A percentile compares a stretch with the other conserved stretches of the same genome.
These are phyloP conservation scores for Kwoniella shivajii DNA, from an alignment of 1,284 basidiomycete genomes.

Conservation along the genomic window DNA sequence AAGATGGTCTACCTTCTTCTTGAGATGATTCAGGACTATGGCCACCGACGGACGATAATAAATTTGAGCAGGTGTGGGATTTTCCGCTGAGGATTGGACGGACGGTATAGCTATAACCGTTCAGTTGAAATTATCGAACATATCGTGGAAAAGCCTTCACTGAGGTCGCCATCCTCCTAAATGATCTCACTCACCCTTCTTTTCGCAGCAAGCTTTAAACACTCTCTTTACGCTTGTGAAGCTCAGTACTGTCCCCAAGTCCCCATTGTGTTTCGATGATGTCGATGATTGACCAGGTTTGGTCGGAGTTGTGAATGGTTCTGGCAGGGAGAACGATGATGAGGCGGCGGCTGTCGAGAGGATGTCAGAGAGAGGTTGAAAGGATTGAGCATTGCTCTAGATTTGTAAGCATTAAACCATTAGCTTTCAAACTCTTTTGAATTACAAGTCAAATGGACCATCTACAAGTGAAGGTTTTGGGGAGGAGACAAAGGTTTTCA, in stretches of 20 bases:
- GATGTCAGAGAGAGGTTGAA: constrained; percentile 47
- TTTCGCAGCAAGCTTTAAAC: constrained; percentile 45
- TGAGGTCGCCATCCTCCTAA: not conserved
- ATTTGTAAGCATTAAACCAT: too few relatives aligned
- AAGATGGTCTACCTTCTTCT: constrained; percentile 39
- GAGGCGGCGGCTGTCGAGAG: constrained; percentile 28
- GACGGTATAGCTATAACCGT: constrained; percentile 23
- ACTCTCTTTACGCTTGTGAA: constrained; percentile 31
- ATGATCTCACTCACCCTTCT: constrained; percentile 32
- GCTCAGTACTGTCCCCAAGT: constrained; percentile 31
- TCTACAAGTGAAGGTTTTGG: too few relatives aligned
- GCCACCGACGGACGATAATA: constrained; percentile 44
- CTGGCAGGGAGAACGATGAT: constrained; percentile 25
- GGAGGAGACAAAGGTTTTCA: not conserved
- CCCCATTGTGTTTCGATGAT: constrained; percentile 29
- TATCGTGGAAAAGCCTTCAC: too few relatives aligned
- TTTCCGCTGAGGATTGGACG: constrained; percentile 34
- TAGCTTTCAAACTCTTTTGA: too few relatives aligned
- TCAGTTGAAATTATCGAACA: too few relatives aligned
- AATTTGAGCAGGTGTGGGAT: constrained; percentile 6
- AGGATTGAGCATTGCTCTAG: constrained; percentile 12
- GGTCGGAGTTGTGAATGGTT: constrained; percentile 32
- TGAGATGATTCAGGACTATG: constrained; percentile 27
- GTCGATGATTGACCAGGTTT: constrained; percentile 2
- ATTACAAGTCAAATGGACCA: too few relatives aligned